A percentile compares a stretch with the other conserved stretches of the same genome.
These are phyloP conservation scores for Coniferiporia weirii DNA, from an alignment of 1,284 basidiomycete genomes.

Conservation along the genomic window DNA sequence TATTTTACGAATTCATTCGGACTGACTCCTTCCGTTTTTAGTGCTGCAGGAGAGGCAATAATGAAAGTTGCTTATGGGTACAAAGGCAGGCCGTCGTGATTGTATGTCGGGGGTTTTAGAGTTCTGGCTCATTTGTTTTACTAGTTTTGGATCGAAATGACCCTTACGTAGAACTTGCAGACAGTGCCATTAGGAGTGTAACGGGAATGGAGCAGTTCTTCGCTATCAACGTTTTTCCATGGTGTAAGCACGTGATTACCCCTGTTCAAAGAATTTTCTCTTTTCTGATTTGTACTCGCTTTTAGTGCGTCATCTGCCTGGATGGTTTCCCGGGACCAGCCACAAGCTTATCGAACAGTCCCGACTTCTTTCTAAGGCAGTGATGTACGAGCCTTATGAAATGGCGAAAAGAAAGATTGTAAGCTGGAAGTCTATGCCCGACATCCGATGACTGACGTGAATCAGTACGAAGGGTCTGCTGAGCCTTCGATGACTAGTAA, in stretches of 20 bases:
- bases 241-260: neutral
- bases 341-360: slow-evolving; percentile 53
- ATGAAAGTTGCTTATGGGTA: slow-evolving; percentile 13
- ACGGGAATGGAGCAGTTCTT: slow-evolving; percentile 7
- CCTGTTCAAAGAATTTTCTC: neutral
- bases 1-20: neutral
- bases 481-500: slow-evolving; percentile 13
- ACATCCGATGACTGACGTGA: neutral
- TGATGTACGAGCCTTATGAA: slow-evolving; percentile 4
- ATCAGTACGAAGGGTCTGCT: slow-evolving; percentile 3
- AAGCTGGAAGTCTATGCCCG: neutral
- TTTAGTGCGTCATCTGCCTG: slow-evolving; percentile 11
- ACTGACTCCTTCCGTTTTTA: neutral
- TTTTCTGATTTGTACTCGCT: neutral
- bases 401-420: slow-evolving; percentile 15
- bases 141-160: slow-evolving; percentile 10
- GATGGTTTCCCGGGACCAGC: slow-evolving; percentile 16
- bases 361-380: slow-evolving; percentile 25
- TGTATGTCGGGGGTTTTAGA: neutral
- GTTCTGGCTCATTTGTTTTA: neutral
- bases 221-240: slow-evolving; percentile 10
- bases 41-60: slow-evolving; percentile 1
- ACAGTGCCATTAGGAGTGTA: slow-evolving; percentile 2
- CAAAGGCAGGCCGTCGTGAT: neutral
- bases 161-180: slow-evolving; percentile 16